These are phyloP conservation scores for Mycosarcoma maydis DNA, from an alignment of 1,284 basidiomycete genomes.

Conservation along the genomic window DNA sequence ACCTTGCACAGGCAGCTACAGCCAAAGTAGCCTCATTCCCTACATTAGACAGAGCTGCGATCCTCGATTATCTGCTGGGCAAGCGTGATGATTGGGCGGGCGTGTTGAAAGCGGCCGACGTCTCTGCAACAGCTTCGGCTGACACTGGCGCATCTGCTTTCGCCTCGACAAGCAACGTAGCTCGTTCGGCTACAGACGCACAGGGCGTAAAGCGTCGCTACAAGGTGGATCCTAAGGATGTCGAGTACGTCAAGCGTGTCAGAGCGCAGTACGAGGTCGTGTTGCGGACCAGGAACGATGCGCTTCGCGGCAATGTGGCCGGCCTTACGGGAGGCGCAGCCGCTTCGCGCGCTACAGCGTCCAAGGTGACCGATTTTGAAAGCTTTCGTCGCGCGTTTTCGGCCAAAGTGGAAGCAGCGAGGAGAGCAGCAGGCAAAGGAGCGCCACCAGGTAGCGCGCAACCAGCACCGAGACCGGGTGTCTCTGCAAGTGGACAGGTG, in stretches of 20 bases:
- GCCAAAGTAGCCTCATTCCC: slow-evolving; percentile 55
- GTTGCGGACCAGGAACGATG: slow-evolving; percentile 55
- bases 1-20: slow-evolving; percentile 56
- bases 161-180: slow-evolving; percentile 8
- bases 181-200: slow-evolving; percentile 14
- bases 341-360: slow-evolving; percentile 15
- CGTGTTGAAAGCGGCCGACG: slow-evolving; percentile 25
- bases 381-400: slow-evolving; percentile 41
- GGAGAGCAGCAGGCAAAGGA: slow-evolving; percentile 42
- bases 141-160: slow-evolving; percentile 3
- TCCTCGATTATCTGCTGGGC: slow-evolving; percentile 61
- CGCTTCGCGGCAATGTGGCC: slow-evolving; percentile 45
- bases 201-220: slow-evolving; percentile 53
- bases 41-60: slow-evolving; percentile 53
- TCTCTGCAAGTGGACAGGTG: slow-evolving; percentile 26
- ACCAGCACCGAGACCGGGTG: slow-evolving; percentile 13
- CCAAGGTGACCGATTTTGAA: slow-evolving; percentile 41
- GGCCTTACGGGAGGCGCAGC: slow-evolving; percentile 24
- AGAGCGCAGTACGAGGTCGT: slow-evolving; percentile 54
- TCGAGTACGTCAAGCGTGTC: slow-evolving; percentile 62
- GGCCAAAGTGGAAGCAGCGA: slow-evolving; percentile 54
- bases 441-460: slow-evolving; percentile 14
- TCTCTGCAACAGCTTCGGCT: slow-evolving; percentile 14
- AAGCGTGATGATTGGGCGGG: slow-evolving; percentile 56
- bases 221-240: slow-evolving; percentile 56